Evolutionary conservation across 768 basidiomycete species (phyloP).

Genomic region (Pisolithus sp.): DNA sequence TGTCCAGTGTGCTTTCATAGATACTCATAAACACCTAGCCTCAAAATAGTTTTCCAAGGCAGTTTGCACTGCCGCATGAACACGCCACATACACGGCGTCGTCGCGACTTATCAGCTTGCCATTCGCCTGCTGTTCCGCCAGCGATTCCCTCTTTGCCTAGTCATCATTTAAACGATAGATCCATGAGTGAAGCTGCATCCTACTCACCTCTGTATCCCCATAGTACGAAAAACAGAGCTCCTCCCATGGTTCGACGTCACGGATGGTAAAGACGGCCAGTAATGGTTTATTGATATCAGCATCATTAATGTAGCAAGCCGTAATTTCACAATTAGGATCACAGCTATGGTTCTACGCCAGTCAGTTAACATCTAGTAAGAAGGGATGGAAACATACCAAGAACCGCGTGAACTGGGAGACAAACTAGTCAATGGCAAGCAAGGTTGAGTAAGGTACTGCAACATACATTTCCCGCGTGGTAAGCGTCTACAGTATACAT

Average conservation of each 20-base stretch:
- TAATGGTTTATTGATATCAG: constrained; percentile 62
- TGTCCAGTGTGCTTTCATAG: too few relatives aligned
- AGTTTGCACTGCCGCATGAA: constrained; percentile 46
- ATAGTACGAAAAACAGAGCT: constrained; percentile 72
- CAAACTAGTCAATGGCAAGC: background rate
- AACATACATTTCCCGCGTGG: background rate
- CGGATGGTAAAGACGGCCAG: constrained; percentile 59
- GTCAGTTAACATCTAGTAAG: background rate
- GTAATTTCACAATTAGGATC: constrained; percentile 74
- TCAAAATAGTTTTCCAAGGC: constrained; percentile 35
- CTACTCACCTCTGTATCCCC: constrained; percentile 44
- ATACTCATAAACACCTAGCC: too few relatives aligned
- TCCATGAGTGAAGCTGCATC: background rate
- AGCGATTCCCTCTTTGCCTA: constrained; percentile 22
- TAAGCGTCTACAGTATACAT: constrained; percentile 44
- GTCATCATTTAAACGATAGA: background rate
- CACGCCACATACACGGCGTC: constrained; percentile 45
- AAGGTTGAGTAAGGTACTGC: background rate
- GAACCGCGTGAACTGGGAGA: constrained; percentile 78
- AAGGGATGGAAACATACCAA: constrained; percentile 43
- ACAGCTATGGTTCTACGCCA: constrained; percentile 78
- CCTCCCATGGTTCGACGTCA: constrained; percentile 60
- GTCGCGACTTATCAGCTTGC: constrained; percentile 10
- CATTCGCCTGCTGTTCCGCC: background rate
- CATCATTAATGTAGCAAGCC: constrained; percentile 76